Conservation (phyloP, 129 eudicot species). For the Silybum marianum region DNA sequence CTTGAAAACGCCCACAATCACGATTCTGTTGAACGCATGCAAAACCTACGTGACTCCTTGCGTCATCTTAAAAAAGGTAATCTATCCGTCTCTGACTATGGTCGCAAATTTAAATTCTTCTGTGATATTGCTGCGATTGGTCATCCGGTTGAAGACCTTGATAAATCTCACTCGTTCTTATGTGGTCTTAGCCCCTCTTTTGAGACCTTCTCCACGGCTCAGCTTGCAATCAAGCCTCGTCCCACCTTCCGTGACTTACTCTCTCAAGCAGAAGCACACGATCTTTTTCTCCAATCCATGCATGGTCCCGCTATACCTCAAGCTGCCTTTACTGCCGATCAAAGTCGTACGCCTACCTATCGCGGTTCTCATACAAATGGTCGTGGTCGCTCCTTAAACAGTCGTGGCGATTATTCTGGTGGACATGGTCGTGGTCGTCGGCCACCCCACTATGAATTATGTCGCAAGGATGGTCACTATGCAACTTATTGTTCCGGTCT, state of each 20-base stretch:
- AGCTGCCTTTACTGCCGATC: neutral
- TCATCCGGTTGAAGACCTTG: no score
- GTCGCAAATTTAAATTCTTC: no score
- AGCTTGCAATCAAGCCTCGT: neutral
- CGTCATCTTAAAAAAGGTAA: no score
- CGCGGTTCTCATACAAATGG: neutral
- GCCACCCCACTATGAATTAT: neutral
- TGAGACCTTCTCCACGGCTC: no score
- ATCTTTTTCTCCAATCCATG: neutral
- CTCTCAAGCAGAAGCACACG: neutral
- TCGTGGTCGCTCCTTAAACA: neutral
- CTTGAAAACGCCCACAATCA: no score
- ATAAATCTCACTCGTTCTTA: no score
- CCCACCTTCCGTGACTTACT: neutral
- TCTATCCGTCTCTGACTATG: no score
- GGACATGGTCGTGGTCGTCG: neutral
- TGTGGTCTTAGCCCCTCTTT: no score
- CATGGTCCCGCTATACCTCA: neutral
- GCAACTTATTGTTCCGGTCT: neutral
- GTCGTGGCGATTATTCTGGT: neutral
- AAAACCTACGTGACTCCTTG: no score
- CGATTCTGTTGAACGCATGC: no score
- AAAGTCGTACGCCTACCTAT: neutral
- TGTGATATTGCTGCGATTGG: no score
- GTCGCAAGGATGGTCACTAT: neutral